Base-by-base conservation (phyloP, 257 asterid genomes). In the Rauvolfia tetraphylla region DNA sequence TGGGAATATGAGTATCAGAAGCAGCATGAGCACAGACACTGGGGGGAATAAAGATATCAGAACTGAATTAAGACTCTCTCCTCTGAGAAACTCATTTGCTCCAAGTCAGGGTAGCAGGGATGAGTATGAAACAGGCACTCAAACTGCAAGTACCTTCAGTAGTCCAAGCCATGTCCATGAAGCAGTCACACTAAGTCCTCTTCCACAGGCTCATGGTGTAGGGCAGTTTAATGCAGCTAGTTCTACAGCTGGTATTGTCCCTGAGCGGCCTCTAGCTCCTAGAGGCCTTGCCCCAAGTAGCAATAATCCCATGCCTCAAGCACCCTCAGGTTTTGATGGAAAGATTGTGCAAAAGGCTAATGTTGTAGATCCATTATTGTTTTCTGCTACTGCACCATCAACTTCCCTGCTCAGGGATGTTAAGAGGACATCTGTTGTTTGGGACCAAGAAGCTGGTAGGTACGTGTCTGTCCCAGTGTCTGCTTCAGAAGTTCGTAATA, bases 371-470 rank as follows among this genome's bases (percentile, higher is more conserved):
- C 85, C 90, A 0, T 80, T 87, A 25, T 73, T 84, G 20, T 83
- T 79, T 57, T 62, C 91, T 22, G 85, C 86, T 71, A 86, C 89
- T 29, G 83, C 73, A 63, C 90, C 87, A 20, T 66, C 90, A 13
- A 76, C 89, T 56, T 81, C 96, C 65, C 80, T 92, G 70, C 83
- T 88, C 36, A 79, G 97, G 79, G 99, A 95, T 38, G 85, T 92
- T 41, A 92, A 90, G 78, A 87, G 98, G 79, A 89, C 97, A n/a
- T 95, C 98, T 25, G 98, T 95, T 22, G 96, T 90, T 74, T 95
- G 98, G 97, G 98, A 95, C 85, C 98, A 90, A 84, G 96, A 93
- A 88, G 98, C 98, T 27, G 99, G 99, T 46, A 83, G 99, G 80
- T 95, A 95, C 42, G 87, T 95, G 20, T 93, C 99, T 3, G 88